A percentile compares a stretch with the other conserved stretches of the same genome.
Evolutionary conservation across 176 grass and related monocot species (phyloP).

Genomic region (Aegilops speltoides): DNA sequence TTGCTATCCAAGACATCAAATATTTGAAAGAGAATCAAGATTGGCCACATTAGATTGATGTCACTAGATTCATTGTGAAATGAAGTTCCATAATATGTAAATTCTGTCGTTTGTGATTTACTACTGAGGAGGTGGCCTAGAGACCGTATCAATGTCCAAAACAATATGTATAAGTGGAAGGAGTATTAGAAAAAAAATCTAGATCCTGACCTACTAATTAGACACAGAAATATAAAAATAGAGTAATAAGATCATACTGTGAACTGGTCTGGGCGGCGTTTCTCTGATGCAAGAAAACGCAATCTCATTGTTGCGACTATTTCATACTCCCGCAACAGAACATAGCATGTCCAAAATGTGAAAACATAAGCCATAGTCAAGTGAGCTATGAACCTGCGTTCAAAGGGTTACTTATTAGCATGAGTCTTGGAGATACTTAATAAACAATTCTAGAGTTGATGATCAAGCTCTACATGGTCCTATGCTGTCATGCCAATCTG

Average conservation of each 20-base stretch:
- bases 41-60: not conserved
- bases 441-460: conserved; percentile 19
- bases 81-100: not conserved
- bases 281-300: conserved; percentile 85
- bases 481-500: not conserved
- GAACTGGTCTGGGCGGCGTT: conserved; percentile 93
- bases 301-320: conserved; percentile 86
- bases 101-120: not conserved
- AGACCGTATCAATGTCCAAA: not conserved
- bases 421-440: conserved; percentile 3
- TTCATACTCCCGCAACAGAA: conserved; percentile 78
- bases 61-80: conserved; percentile 9
- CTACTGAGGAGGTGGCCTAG: not conserved
- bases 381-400: conserved; percentile 78
- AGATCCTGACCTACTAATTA: conserved; percentile 21
- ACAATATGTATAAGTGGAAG: not conserved
- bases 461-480: not conserved
- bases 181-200: conserved; percentile 4
- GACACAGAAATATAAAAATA: conserved; percentile 14
- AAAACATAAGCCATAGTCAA: conserved; percentile 82
- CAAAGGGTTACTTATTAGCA: conserved; percentile 24
- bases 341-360: conserved; percentile 98
- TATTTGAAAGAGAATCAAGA: conserved; percentile 13
- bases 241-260: conserved; percentile 58
- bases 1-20: not conserved